Base-by-base conservation (phyloP, 2,329 filamentous ascomycete species). In the Talaromyces marneffei region DNA sequence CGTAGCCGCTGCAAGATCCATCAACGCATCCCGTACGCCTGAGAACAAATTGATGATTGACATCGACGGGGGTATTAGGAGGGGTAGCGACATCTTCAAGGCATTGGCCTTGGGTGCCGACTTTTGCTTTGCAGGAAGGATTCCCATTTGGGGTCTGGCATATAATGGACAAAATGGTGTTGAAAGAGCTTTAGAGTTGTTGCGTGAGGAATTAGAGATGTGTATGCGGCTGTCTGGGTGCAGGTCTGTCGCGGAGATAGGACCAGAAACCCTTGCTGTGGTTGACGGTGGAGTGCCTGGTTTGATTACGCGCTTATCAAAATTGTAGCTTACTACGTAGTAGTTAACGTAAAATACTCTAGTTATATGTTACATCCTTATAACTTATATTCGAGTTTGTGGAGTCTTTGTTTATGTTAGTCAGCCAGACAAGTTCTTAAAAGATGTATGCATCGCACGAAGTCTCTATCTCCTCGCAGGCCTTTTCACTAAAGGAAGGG, bases 11-110 rank as follows among this genome's bases (percentile, higher is more conserved):
- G 39, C 39, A 20, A 42, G 39, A 14, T 42, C 39, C 8, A 79
- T 81, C 0, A 77, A 83, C 65, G 39, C 39, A 42, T 18, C 25
- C 23, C 48, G 48, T 8, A 29, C 25, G n/a, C 83, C 20, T n/a
- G 25, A 6, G n/a, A 25, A 9, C 18, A 40, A 56, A n/a, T 16
- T 35, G 25, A 40, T 31, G 23, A 23, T 56, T 27, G 39, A 18
- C 6, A 42, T 42, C 23, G 53, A 56, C 35, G 53, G 53, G 10
- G 53, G 53, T 56, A 56, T 56, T n/a, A 35, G 53, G 29, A 27
- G 53, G 29, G 53, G 53, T 16, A 56, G 25, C 12, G 53, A 56
- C 18, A 35, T 56, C n/a, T 25, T 56, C 35, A 56, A 56, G 18
- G 53, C 53, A 18, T 25, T 56, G 35, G 53, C 53, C n/a, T 40